These are phyloP conservation scores for Cylindrodendrum hubeiense DNA, from an alignment of 2,329 filamentous ascomycete species.

Conservation along the genomic window DNA sequence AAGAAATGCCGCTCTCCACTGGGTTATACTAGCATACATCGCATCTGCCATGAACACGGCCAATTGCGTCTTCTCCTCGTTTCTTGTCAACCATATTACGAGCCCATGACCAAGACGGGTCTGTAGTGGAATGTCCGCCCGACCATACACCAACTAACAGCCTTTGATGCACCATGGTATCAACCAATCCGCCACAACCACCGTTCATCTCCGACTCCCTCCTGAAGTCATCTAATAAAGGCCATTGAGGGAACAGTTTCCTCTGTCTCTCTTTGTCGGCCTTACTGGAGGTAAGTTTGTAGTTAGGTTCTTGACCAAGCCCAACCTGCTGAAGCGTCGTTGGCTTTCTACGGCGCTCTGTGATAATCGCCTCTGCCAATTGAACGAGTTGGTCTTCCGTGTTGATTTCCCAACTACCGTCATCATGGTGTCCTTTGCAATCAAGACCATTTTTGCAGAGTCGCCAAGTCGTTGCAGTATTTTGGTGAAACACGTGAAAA, in stretches of 20 bases:
- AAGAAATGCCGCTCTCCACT: background rate
- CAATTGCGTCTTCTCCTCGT: background rate
- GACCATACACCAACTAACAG: background rate
- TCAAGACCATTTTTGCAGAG: background rate
- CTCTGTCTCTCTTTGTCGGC: background rate
- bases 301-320: background rate
- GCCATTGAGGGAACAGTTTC: background rate
- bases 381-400: background rate
- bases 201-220: background rate
- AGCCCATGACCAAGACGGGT: background rate
- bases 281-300: background rate
- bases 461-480: background rate
- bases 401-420: background rate
- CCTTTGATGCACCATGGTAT: slow-evolving; percentile 8
- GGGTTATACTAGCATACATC: background rate
- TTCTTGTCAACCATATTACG: background rate
- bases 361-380: background rate
- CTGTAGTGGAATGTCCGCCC: background rate
- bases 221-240: background rate
- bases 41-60: background rate
- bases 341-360: background rate
- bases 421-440: slow-evolving; percentile 1
- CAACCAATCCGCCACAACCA: background rate
- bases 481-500: slow-evolving; percentile 8
- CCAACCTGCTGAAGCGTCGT: background rate